These are phyloP conservation scores for Lecanosticta acicola DNA, from an alignment of 2,329 filamentous ascomycete genomes.

Conservation along the genomic window DNA sequence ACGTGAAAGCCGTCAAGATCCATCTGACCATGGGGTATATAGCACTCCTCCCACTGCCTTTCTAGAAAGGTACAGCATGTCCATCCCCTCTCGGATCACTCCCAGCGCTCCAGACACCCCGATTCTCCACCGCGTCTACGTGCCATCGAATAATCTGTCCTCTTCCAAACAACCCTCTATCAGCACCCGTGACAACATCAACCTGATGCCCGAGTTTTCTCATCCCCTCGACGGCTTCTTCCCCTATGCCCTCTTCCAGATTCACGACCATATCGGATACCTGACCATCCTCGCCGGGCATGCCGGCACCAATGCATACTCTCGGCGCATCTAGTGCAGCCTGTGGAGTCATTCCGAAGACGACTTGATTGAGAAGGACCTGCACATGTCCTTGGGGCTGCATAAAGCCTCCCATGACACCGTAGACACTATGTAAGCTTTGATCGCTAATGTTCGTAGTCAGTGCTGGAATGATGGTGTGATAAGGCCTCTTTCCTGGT, in stretches of 20 bases:
- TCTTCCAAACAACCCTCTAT: conserved; percentile 68
- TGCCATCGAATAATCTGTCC: conserved; percentile 81
- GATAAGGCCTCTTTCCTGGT: conserved; percentile 84
- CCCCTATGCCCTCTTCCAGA: conserved; percentile 74
- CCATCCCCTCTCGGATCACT: conserved; percentile 88
- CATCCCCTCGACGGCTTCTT: conserved; percentile 62
- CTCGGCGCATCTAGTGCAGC: conserved; percentile 84
- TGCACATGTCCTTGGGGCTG: conserved; percentile 96
- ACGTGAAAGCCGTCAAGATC: too few species aligned
- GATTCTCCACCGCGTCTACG: conserved; percentile 60
- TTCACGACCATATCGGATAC: conserved; percentile 61
- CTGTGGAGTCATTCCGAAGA: conserved; percentile 77
- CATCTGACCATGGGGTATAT: neutral
- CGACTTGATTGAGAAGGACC: conserved; percentile 81
- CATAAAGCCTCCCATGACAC: conserved; percentile 98
- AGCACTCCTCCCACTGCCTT: neutral
- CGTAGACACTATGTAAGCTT: conserved; percentile 77
- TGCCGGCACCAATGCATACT: conserved; percentile 76
- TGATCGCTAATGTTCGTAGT: conserved; percentile 71
- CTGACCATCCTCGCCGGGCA: conserved; percentile 55
- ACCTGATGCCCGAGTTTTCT: conserved; percentile 67
- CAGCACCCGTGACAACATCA: conserved; percentile 59
- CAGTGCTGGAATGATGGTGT: conserved; percentile 93
- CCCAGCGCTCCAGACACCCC: conserved; percentile 75
- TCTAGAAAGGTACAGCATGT: conserved; percentile 49